phyloP scores from a whole-genome alignment of 805 yeast species.

The Kuraishia capsulata region DNA sequence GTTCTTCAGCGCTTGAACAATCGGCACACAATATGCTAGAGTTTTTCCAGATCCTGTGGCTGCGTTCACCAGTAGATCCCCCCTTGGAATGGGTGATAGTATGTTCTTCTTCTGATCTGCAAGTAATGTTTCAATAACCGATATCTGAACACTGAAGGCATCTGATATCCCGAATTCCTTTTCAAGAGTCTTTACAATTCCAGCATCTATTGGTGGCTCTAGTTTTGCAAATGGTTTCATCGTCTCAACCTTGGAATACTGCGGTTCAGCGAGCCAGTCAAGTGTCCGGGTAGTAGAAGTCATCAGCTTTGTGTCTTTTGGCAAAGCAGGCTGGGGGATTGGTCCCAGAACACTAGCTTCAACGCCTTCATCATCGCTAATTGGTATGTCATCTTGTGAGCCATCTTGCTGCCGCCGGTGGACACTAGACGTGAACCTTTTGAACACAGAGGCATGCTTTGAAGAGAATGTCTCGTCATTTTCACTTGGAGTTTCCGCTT shows the following conservation, averaged over 20 bases:
- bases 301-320: conserved; percentile 35
- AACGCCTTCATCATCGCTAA: conserved; percentile 18
- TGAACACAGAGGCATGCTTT: conserved; percentile 42
- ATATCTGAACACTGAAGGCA: conserved; percentile 75
- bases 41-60: conserved; percentile 97
- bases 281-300: conserved; percentile 26
- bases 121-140: conserved; percentile 48
- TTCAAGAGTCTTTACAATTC: conserved; percentile 36
- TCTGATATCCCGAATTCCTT: conserved; percentile 30
- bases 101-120: conserved; percentile 29
- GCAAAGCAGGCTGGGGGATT: conserved; percentile 76
- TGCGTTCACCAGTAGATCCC: conserved; percentile 84
- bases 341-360: conserved; percentile 52
- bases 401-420: no score
- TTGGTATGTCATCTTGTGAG: conserved; percentile 4
- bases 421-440: conserved; percentile 38
- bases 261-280: conserved; percentile 64
- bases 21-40: conserved; percentile 77
- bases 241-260: conserved; percentile 38
- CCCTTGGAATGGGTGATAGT: conserved; percentile 43
- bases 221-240: conserved; percentile 41
- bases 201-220: conserved; percentile 27
- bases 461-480: conserved; percentile 9
- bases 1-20: conserved; percentile 54
- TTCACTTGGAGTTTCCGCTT: conserved; percentile 1